These are phyloP conservation scores for Aspergillus aculeatinus DNA, from an alignment of 2,329 filamentous ascomycete genomes.

Conservation along the genomic window DNA sequence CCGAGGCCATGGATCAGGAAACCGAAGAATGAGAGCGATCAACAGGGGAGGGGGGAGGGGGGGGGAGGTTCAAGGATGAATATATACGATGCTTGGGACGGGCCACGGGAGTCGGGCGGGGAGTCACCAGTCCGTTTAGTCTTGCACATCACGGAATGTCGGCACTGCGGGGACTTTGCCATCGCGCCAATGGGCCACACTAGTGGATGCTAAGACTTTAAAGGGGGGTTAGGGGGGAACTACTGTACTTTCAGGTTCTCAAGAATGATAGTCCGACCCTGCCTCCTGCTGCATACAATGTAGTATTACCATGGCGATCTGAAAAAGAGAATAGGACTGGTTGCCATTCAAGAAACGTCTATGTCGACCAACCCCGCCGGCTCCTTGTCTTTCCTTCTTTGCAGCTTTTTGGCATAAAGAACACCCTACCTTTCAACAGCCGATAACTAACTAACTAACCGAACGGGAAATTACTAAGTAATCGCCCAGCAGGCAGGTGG, in stretches of 20 bases:
- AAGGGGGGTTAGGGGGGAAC: not conserved
- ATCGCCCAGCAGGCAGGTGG: no score
- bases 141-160: not conserved
- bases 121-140: not conserved
- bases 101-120: not conserved
- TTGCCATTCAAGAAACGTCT: no score
- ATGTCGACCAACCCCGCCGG: no score
- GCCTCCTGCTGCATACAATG: not conserved
- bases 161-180: not conserved
- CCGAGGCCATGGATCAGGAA: not conserved
- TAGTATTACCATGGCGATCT: no score
- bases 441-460: no score
- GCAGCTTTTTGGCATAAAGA: no score
- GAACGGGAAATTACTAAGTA: no score
- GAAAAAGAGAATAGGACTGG: no score
- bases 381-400: no score
- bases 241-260: not conserved
- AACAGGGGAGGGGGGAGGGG: not conserved
- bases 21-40: no score
- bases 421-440: no score
- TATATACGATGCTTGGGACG: constrained; percentile 8
- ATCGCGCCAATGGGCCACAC: not conserved
- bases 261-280: not conserved
- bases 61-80: constrained; percentile 1
- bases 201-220: not conserved